Base-by-base conservation (phyloP, 2,329 filamentous ascomycete species). In the Verticillium nonalfalfae region DNA sequence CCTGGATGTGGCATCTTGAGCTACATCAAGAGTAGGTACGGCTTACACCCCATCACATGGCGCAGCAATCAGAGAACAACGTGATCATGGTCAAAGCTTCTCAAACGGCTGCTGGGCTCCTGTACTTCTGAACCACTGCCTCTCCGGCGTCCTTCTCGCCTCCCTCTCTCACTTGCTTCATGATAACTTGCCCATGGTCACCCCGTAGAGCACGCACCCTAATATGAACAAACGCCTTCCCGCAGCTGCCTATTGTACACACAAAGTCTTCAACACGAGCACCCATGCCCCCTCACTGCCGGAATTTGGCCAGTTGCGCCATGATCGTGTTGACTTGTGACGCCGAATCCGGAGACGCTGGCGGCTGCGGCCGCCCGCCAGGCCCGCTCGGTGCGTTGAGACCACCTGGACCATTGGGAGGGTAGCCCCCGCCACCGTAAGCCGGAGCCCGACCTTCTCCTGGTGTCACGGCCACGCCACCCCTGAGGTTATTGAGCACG, bases 321-420 rank as follows among this genome's bases (percentile, higher is more conserved):
- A 93, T 89, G 59, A 93, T 90, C 68, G 90, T 89, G 71, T 89
- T 84, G 67, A 92, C 81, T 59, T 86, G 80, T 13, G 86, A 78
- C 9, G 79, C 77, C 13, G 77, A 73, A 60, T 76, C 74, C 13
- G 70, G 60, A 70, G 65, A 63, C 64, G 60, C 50, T 21, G 35
- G 35, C 7, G 34, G 11, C 68, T 65, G 33, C 66, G 69, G 59
- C 66, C 62, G 58, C 66, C 72, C 66, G n/a, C 69, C 69, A 58
- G 70, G 63, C 26, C 70, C 14, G 21, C 18, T 26, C 7, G 50
- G n/a, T 5, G 15, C 65, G 59, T 66, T 62, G 59, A 69, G 63
- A 18, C 69, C 14, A 15, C 54, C n/a, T 3, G 54, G 5, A n/a
- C 36, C 65, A 58, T 65, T 61, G 21, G 68, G 62, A 34, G 64